Percentiles rank a stretch among this genome's conserved stretches.
Conservation (phyloP, 805 yeast species). For the Candida sanyiensis region DNA sequence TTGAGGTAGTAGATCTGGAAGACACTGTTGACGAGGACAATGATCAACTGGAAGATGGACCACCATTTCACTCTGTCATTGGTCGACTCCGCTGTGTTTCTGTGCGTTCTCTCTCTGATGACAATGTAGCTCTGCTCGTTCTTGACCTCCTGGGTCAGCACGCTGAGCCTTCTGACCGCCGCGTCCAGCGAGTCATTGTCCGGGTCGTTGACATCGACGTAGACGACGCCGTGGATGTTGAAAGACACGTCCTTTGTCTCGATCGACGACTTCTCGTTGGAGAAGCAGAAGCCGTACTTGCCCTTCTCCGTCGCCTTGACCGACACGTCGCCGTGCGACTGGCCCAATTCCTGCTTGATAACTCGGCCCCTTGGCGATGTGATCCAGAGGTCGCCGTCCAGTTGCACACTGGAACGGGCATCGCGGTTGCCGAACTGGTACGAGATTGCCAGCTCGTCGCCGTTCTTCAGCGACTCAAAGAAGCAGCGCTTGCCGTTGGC, state of each 20-base stretch:
- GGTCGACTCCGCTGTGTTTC: conserved; percentile 97
- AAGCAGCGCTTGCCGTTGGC: conserved; percentile 85
- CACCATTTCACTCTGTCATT: conserved; percentile 97
- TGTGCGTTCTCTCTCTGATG: conserved; percentile 93
- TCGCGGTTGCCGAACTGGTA: conserved; percentile 94
- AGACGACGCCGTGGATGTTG: conserved; percentile 90
- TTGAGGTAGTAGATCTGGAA: conserved; percentile 93
- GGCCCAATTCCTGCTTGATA: conserved; percentile 43
- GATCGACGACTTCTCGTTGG: conserved; percentile 70
- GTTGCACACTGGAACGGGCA: conserved; percentile 60
- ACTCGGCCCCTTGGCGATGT: conserved; percentile 38
- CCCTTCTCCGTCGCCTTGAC: conserved; percentile 64
- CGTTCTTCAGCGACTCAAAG: conserved; percentile 72
- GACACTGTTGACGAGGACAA: conserved; percentile 79
- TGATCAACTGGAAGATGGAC: conserved; percentile 86
- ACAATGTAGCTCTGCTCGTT: conserved; percentile 90
- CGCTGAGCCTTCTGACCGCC: conserved; percentile 70
- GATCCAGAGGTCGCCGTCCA: conserved; percentile 53
- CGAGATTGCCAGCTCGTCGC: conserved; percentile 81
- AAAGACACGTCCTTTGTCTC: conserved; percentile 88
- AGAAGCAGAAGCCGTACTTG: conserved; percentile 82
- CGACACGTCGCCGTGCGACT: conserved; percentile 77
- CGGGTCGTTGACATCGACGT: conserved; percentile 73
- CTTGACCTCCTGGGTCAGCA: conserved; percentile 77
- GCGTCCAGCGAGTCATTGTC: conserved; percentile 75